phyloP scores from a whole-genome alignment of 495 filamentous ascomycete species.

The Pyrenopolyporus hunteri region DNA sequence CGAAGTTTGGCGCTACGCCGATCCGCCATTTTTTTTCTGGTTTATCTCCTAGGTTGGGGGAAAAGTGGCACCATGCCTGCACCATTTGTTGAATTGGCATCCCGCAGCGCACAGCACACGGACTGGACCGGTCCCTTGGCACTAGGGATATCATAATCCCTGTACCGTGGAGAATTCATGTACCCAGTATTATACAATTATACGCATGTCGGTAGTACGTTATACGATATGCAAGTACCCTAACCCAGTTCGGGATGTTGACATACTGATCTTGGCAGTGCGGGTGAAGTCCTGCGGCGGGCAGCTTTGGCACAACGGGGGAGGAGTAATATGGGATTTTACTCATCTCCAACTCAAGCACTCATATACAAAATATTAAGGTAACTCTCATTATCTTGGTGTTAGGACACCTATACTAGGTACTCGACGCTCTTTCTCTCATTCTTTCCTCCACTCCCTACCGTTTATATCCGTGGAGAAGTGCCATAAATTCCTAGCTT shows the following conservation, averaged over 20 bases:
- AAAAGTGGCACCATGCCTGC: slow-evolving; percentile 17
- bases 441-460: not conserved
- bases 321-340: not conserved
- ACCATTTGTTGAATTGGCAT: slow-evolving; percentile 8
- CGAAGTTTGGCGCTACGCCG: not conserved
- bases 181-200: not conserved
- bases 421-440: not conserved
- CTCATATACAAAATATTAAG: not conserved
- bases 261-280: not conserved
- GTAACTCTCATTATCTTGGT: not conserved
- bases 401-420: not conserved
- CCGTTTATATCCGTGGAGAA: too few species aligned
- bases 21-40: not conserved
- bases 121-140: slow-evolving; percentile 21
- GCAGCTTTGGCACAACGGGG: too few species aligned
- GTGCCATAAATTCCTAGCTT: not conserved
- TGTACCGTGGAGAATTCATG: too few species aligned
- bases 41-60: slow-evolving; percentile 30
- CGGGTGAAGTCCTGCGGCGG: not conserved
- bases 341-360: not conserved
- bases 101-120: not conserved
- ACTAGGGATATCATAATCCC: slow-evolving; percentile 3
- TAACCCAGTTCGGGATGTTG: too few species aligned
- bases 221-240: not conserved
- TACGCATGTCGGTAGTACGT: not conserved